Base-by-base conservation (phyloP, 768 basidiomycete species). In the Pisolithus sp. region DNA sequence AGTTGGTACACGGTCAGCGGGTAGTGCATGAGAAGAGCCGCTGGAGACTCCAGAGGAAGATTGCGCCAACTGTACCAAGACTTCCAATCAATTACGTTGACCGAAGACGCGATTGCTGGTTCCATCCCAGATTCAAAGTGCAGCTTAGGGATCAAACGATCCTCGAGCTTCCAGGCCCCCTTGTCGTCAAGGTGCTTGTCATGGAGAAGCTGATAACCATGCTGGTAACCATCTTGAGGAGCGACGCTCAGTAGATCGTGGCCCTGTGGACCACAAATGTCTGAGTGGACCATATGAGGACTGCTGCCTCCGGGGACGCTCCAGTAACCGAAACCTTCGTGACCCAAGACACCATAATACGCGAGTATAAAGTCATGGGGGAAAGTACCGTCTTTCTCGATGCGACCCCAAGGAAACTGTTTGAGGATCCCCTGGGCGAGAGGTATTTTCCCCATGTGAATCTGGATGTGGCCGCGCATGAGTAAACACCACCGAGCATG, bases 21-120 rank as follows among this genome's bases (percentile, higher is more conserved):
- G 55, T 68, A 76, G 48, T 74, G 71, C 57, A 78, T 63, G n/a
- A 75, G 62, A 36, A 77, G 63, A 23, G 68, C 73, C 0, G 73
- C 74, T 7, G 74, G 73, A 20, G 75, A 75, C 23, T 62, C 60
- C 37, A 74, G 59, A 34, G 76, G 69, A 20, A 78, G 58, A 44
- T 68, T 65, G 36, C 76, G 71, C 76, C 76, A 77, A 44, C 66
- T 54, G 57, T 77, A 72, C 63, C 74, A 78, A 23, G 71, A 69
- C 30, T 62, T 64, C 77, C 76, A 78, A 51, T 67, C 71, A 24
- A 59, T 55, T 31, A 73, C 58, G 18, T 67, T 62, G 28, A 49
- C 59, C 46, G 64, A 53, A 54, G 66, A 56, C 57, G 57, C 53
- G 12, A 68, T 61, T 30, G 48, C 46, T 2, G 58, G 66, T 46